Conservation (phyloP, 208 protist genomes). For the Vickermania ingenoplastis region DNA sequence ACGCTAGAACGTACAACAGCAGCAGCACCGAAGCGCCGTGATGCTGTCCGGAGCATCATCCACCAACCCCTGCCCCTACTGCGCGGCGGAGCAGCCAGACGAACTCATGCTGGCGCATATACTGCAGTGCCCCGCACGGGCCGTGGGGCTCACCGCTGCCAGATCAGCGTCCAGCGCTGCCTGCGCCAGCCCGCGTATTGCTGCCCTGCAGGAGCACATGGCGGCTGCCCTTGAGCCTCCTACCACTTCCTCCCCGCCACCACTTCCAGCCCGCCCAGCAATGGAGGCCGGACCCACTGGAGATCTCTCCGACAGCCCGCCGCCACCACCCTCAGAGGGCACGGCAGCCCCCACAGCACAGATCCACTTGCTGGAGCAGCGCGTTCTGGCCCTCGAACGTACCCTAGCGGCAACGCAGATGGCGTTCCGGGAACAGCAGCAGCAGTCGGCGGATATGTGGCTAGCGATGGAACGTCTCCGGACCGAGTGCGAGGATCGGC, state of each 20-base stretch:
- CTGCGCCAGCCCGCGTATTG: too few relatives aligned
- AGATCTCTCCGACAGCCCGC: too few relatives aligned
- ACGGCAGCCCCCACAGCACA: neutral
- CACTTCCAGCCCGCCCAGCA: too few relatives aligned
- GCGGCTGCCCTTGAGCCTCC: neutral
- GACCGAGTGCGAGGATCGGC: neutral
- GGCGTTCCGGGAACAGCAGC: neutral
- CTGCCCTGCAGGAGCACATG: neutral
- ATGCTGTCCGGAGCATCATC: too few relatives aligned
- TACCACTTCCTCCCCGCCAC: too few relatives aligned
- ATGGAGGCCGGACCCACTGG: too few relatives aligned
- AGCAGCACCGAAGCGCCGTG: too few relatives aligned
- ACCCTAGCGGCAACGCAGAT: neutral
- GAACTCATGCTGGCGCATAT: neutral
- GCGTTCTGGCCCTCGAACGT: neutral
- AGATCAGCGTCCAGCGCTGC: too few relatives aligned
- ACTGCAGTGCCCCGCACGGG: neutral
- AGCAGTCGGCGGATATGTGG: neutral
- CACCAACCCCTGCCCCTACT: neutral
- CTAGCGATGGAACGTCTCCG: neutral
- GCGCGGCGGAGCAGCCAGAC: neutral
- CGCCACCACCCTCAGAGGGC: neutral
- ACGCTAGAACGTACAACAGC: too few relatives aligned
- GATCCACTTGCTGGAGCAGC: neutral
- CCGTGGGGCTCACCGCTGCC: too few relatives aligned